A percentile compares a stretch with the other conserved stretches of the same genome.
phyloP scores from a whole-genome alignment of 768 basidiomycete species.

The Infundibulicybe gibba region DNA sequence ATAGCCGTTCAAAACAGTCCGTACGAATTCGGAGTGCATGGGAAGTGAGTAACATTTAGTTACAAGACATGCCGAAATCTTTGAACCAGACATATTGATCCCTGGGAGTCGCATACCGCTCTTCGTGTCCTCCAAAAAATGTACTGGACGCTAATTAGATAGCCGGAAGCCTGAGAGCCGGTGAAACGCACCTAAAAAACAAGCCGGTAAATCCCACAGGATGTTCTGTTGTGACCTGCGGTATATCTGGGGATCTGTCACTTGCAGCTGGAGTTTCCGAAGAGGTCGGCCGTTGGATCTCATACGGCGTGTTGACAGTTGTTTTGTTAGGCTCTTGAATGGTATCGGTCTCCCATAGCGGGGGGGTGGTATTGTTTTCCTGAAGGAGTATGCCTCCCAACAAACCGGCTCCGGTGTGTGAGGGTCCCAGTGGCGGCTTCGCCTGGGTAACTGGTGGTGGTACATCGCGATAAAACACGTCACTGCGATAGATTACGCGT shows the following conservation, averaged over 20 bases:
- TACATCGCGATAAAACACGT: slow-evolving; percentile 60
- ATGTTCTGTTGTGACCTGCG: slow-evolving; percentile 3
- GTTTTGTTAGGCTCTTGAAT: slow-evolving; percentile 4
- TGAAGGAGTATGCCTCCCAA: not conserved
- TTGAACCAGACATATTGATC: slow-evolving; percentile 81
- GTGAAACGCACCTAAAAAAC: slow-evolving; percentile 67
- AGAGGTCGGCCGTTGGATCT: no score
- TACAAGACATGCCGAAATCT: slow-evolving; percentile 49
- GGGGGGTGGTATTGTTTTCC: slow-evolving; percentile 1
- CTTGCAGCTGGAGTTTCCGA: no score
- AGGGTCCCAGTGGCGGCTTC: no score
- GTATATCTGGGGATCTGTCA: no score
- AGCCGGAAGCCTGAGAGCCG: not conserved
- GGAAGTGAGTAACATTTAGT: slow-evolving; percentile 2
- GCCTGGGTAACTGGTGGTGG: slow-evolving; percentile 4
- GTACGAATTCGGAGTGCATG: no score
- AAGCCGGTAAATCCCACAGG: slow-evolving; percentile 46
- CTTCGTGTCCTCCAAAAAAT: slow-evolving; percentile 76
- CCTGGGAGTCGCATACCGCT: slow-evolving; percentile 62
- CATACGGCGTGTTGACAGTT: no score
- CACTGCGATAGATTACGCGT: slow-evolving; percentile 45
- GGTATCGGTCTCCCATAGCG: not conserved
- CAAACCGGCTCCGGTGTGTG: not conserved
- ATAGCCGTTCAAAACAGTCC: no score
- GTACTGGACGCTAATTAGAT: slow-evolving; percentile 36